Evolutionary conservation across 1,284 basidiomycete genomes (phyloP).

Genomic region (Cerrena zonata): DNA sequence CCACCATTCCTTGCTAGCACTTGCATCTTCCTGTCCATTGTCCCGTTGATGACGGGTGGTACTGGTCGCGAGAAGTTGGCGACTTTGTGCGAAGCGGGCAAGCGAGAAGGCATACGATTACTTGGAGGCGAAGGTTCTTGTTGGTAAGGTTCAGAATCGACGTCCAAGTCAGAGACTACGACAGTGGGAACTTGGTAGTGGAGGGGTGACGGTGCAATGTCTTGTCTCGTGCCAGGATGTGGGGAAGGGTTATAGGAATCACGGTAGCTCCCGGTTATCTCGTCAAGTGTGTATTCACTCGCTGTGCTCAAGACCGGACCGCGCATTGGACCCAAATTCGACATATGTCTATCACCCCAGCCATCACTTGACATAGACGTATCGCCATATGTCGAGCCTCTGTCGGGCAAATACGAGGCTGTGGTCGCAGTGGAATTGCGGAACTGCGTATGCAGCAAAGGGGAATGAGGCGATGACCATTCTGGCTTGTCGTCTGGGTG

Average conservation of each 20-base stretch:
- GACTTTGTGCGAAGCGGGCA: conserved; percentile 11
- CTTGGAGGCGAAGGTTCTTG: conserved; percentile 3
- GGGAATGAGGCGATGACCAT: conserved; percentile 38
- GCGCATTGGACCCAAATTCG: background rate
- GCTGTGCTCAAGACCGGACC: conserved; percentile 14
- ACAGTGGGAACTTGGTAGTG: conserved; percentile 39
- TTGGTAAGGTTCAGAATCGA: conserved; percentile 7
- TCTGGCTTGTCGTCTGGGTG: conserved; percentile 1
- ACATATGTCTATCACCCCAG: background rate
- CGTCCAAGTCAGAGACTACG: conserved; percentile 35
- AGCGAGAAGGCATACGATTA: conserved; percentile 19
- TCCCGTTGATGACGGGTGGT: conserved; percentile 38
- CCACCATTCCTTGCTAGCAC: conserved; percentile 53
- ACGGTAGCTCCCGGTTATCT: conserved; percentile 23
- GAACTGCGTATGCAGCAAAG: conserved; percentile 60
- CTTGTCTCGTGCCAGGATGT: conserved; percentile 4
- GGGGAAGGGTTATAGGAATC: conserved; percentile 17
- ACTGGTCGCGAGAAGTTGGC: conserved; percentile 30
- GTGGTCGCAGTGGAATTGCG: conserved; percentile 27
- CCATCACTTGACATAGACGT: background rate
- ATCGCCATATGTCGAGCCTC: conserved; percentile 3
- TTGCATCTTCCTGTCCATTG: conserved; percentile 50
- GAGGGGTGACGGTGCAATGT: conserved; percentile 5
- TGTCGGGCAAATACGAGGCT: background rate
- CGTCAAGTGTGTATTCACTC: conserved; percentile 32